Conservation (phyloP, 768 basidiomycete species). For the Naganishia vaughanmartiniae region DNA sequence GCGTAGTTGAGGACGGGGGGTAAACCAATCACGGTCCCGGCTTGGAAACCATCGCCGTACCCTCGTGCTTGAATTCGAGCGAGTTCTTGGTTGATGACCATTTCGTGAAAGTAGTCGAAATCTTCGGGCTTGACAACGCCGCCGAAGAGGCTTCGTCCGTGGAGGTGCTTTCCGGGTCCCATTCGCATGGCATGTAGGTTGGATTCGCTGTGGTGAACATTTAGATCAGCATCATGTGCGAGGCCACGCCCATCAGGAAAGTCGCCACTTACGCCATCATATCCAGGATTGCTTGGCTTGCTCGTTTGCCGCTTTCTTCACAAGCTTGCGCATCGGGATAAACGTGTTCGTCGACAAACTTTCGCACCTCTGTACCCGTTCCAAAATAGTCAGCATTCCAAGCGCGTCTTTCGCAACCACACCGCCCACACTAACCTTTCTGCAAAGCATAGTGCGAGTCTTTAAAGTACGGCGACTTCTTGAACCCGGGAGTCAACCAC, state of each 20-base stretch:
- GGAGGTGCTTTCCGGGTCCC: slow-evolving; percentile 83
- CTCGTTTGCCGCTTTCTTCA: slow-evolving; percentile 87
- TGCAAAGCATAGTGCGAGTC: slow-evolving; percentile 59
- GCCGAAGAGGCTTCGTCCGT: slow-evolving; percentile 71
- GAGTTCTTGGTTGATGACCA: slow-evolving; percentile 76
- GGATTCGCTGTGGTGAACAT: slow-evolving; percentile 58
- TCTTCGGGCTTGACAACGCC: slow-evolving; percentile 77
- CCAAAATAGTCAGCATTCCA: slow-evolving; percentile 10
- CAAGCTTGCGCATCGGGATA: slow-evolving; percentile 69
- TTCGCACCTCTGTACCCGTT: slow-evolving; percentile 44
- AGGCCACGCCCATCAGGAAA: background rate
- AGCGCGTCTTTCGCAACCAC: background rate
- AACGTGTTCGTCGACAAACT: slow-evolving; percentile 70
- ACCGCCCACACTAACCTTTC: slow-evolving; percentile 37
- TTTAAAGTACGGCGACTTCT: slow-evolving; percentile 68
- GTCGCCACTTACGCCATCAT: slow-evolving; percentile 68
- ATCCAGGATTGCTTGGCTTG: slow-evolving; percentile 71
- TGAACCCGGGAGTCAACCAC: slow-evolving; percentile 70
- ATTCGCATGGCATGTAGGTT: slow-evolving; percentile 86
- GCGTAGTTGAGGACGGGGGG: slow-evolving; percentile 84
- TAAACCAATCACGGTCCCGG: slow-evolving; percentile 76
- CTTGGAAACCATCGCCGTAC: slow-evolving; percentile 71
- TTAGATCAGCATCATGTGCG: background rate
- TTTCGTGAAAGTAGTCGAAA: slow-evolving; percentile 85
- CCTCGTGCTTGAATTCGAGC: slow-evolving; percentile 68